phyloP scores from a whole-genome alignment of 768 basidiomycete genomes.

The Pleurotus tuber-regium region DNA sequence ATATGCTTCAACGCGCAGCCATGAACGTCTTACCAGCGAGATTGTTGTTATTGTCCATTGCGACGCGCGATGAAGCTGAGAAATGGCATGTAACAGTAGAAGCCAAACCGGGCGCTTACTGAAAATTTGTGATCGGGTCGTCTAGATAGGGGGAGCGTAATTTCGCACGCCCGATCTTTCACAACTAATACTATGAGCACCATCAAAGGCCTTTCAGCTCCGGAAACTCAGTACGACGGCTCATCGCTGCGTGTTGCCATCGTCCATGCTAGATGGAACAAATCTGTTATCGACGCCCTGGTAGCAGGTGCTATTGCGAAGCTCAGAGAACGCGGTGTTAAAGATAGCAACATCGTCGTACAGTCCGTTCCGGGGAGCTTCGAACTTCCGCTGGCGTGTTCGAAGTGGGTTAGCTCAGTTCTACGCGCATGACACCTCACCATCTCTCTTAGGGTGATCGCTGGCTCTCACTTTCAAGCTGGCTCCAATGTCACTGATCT shows the following conservation, averaged over 20 bases:
- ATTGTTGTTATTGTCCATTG: too few species aligned
- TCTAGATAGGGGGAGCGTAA: conserved; percentile 5
- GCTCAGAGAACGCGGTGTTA: conserved; percentile 83
- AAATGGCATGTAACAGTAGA: not conserved
- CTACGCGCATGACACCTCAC: not conserved
- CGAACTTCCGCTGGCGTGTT: conserved; percentile 87
- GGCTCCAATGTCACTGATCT: conserved; percentile 79
- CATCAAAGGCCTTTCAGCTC: conserved; percentile 76
- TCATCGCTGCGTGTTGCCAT: conserved; percentile 83
- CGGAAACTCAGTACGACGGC: conserved; percentile 70
- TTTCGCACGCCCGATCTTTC: conserved; percentile 1
- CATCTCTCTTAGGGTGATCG: conserved; percentile 64
- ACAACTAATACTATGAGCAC: conserved; percentile 43
- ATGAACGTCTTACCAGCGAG: conserved; percentile 44
- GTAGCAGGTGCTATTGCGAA: conserved; percentile 76
- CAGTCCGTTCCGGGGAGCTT: conserved; percentile 94
- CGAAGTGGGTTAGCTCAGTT: conserved; percentile 56
- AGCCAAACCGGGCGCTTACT: not conserved
- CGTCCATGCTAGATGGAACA: conserved; percentile 97
- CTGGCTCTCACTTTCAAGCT: conserved; percentile 81
- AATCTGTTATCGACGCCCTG: conserved; percentile 79
- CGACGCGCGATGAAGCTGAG: not conserved
- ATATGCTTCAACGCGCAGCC: not conserved
- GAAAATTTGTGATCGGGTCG: not conserved
- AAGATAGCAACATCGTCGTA: conserved; percentile 84